Conservation (phyloP, 2,329 filamentous ascomycete genomes). For the Colletotrichum liaoningense region DNA sequence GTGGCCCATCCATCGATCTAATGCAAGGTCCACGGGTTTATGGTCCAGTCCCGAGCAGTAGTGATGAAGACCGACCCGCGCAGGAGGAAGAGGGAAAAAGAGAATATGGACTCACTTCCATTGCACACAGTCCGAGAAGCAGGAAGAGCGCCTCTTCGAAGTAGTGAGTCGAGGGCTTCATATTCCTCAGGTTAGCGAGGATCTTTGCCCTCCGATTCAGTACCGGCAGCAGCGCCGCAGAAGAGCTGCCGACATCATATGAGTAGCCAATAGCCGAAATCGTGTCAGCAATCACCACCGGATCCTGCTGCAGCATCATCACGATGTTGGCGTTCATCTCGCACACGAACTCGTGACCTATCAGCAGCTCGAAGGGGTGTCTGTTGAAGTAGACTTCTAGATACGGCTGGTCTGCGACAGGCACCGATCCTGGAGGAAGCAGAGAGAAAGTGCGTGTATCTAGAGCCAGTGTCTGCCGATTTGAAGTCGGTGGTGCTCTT, state of each 20-base stretch:
- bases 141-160: conserved; percentile 43
- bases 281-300: conserved; percentile 42
- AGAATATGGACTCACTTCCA: conserved; percentile 40
- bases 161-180: conserved; percentile 38
- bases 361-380: conserved; percentile 43
- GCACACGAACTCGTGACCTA: conserved; percentile 44
- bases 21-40: not conserved
- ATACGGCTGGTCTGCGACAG: conserved; percentile 40
- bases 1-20: not conserved
- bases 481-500: not conserved
- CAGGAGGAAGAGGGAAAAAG: not conserved
- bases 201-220: conserved; percentile 44
- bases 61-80: conserved; percentile 21
- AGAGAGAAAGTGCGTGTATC: conserved; percentile 30
- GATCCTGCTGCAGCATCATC: conserved; percentile 43
- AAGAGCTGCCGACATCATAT: conserved; percentile 39
- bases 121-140: conserved; percentile 43
- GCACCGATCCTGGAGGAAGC: conserved; percentile 42
- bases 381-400: conserved; percentile 45
- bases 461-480: not conserved
- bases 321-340: conserved; percentile 47
- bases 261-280: conserved; percentile 44
- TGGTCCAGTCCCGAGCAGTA: not conserved
- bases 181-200: conserved; percentile 40
- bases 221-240: conserved; percentile 37